Base-by-base conservation (phyloP, 2,329 filamentous ascomycete species). In the Phyllachora maydis region DNA sequence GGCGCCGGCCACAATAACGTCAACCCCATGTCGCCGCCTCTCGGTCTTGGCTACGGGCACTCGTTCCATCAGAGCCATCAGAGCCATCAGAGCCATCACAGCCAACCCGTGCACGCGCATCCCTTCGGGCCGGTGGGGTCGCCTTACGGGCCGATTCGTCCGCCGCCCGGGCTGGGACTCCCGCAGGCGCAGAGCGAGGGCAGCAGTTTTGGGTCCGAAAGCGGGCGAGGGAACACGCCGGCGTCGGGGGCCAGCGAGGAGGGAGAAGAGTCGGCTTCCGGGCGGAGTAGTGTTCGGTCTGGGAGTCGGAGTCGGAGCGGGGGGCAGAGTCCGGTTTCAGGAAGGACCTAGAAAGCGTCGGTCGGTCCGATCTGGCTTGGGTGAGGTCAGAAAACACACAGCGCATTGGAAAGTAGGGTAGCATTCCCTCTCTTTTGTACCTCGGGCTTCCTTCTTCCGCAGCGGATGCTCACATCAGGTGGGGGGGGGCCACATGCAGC, bases 241-340 rank as follows among this genome's bases (percentile, higher is more conserved):
- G 35, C 35, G 10, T 35, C 34, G 8, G 40, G 39, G 14, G 32
- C 40, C 16, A 35, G 35, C 9, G n/a, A n/a, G n/a, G n/a, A n/a
- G n/a, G n/a, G n/a, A n/a, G n/a, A n/a, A n/a, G n/a, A n/a, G n/a
- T n/a, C n/a, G n/a, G n/a, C n/a, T n/a, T 40, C 41, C 21, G 34
- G 36, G 11, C 27, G 36, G 21, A 45, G 49, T 25, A 52, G 52
- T 35, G 44, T 41, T 22, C 40, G 45, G 18, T 53, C 49, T 22
- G 48, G 50, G 28, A 49, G 49, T 30, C 54, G 50, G 16, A 62
- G 56, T 33, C 54, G 56, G 23, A 51, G 48, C n/a, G 62, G 59
- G 35, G 38, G 51, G 17, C 46, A 50, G 23, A 69, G 65, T 38
- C 63, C 60, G 18, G 25, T 39, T 15, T 41, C 27, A 36, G n/a